Percentiles rank a stretch among this genome's conserved stretches.
These are phyloP conservation scores for Lactuca saligna DNA, from an alignment of 129 eudicot genomes.

Conservation along the genomic window DNA sequence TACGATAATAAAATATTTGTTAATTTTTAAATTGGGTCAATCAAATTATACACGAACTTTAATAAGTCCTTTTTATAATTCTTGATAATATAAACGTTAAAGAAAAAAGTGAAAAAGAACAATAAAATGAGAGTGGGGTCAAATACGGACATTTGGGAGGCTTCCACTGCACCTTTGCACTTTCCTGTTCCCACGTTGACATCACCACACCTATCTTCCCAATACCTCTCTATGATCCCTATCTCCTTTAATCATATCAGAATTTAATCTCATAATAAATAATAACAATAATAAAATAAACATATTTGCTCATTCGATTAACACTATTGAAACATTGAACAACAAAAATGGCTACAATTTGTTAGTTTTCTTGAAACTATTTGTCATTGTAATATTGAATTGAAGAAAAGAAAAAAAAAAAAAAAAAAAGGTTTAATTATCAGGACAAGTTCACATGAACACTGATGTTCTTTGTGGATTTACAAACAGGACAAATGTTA, in stretches of 20 bases:
- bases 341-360: conserved; percentile 21
- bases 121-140: conserved; percentile 13
- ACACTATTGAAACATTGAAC: too few species aligned
- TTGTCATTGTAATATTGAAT: conserved; percentile 20
- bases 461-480: conserved; percentile 61
- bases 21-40: not conserved
- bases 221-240: not conserved
- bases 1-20: too few species aligned
- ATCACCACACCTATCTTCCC: conserved; percentile 44
- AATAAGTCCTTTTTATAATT: too few species aligned
- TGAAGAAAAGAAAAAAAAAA: not conserved
- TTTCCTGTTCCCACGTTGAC: conserved; percentile 47
- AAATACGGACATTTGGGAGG: conserved; percentile 36
- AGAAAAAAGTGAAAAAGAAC: not conserved
- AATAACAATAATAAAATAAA: not conserved
- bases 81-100: not conserved
- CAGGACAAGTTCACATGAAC: conserved; percentile 78
- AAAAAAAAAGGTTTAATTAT: not conserved
- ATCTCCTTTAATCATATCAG: not conserved
- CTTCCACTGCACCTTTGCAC: conserved; percentile 40
- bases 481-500: conserved; percentile 77
- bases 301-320: too few species aligned
- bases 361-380: conserved; percentile 31
- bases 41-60: not conserved
- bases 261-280: not conserved